Base-by-base conservation (phyloP, 768 basidiomycete genomes). In the Mycena vitilis region DNA sequence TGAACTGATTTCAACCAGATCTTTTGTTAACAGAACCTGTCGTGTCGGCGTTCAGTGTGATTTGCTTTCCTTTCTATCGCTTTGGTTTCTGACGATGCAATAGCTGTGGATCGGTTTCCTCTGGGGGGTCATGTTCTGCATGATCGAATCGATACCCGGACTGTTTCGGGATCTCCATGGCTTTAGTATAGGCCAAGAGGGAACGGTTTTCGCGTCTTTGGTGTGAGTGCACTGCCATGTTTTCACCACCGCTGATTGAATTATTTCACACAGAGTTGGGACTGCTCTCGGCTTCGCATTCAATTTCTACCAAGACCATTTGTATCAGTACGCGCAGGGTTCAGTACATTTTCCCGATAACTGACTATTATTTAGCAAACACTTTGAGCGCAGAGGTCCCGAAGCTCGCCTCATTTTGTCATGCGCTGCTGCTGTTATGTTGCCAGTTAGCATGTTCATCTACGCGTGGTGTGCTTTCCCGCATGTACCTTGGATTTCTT, bases 91-190 rank as follows among this genome's bases (percentile, higher is more conserved):
- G 51, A 51, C 12, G 61, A 59, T 60, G 20, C 15, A 6, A 20
- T 76, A 92, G 89, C 74, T 91, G n/a, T 91, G 90, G 91, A 79
- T 89, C 37, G 88, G 89, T 59, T 88, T 95, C 66, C 85, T 86
- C 0, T 95, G 93, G 93, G 93, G 93, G 0, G 86, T 93, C 7
- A 76, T 90, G 23, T 95, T 87, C 73, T 89, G 87, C 10, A 7
- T n/a, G 13, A 59, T 59, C 8, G 22, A 18, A 86, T 87, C 86
- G 2, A 78, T 88, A 42, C 79, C 82, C 7, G 82, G 81, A 30
- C 81, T 88, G 54, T 89, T 90, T 77, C 63, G 72, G 22, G 76
- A 73, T 1, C 77, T 89, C 2, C 87, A 90, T 67, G 71, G 76
- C 60, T 91, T 91, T 74, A 82, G 78, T 69, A 74, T 78, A 9